phyloP scores from a whole-genome alignment of 2,329 filamentous ascomycete genomes.

The Ascochyta rabiei region DNA sequence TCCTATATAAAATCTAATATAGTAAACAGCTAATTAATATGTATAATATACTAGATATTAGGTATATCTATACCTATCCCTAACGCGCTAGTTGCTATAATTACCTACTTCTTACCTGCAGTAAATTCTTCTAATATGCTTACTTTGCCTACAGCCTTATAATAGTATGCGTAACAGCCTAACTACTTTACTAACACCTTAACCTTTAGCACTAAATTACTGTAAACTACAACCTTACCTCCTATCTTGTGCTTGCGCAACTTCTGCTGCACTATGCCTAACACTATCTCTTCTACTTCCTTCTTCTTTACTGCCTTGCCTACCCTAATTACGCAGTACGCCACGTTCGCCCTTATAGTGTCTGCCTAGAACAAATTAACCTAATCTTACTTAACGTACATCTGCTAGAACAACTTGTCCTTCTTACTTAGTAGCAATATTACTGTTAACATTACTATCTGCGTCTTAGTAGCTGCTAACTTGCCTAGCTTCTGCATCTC shows the following conservation, averaged over 20 bases:
- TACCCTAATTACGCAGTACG: constrained; percentile 3
- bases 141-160: constrained; percentile 11
- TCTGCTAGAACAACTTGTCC: constrained; percentile 17
- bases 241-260: not conserved
- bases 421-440: constrained; percentile 27
- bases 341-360: constrained; percentile 13
- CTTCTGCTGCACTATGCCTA: constrained; percentile 3
- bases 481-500: constrained; percentile 21
- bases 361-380: constrained; percentile 12
- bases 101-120: constrained; percentile 5
- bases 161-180: constrained; percentile 11
- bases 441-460: constrained; percentile 31
- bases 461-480: constrained; percentile 19
- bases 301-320: constrained; percentile 3
- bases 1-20: not conserved
- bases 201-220: constrained; percentile 6
- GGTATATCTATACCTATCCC: constrained; percentile 17
- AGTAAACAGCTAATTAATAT: not conserved
- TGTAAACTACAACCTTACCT: constrained; percentile 16
- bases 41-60: not conserved
- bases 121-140: constrained; percentile 15
- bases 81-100: constrained; percentile 21
- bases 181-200: constrained; percentile 16
- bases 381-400: constrained; percentile 15
- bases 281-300: constrained; percentile 3